These are phyloP conservation scores for Isatis lusitanica DNA, from an alignment of 441 rosid species.

Conservation along the genomic window DNA sequence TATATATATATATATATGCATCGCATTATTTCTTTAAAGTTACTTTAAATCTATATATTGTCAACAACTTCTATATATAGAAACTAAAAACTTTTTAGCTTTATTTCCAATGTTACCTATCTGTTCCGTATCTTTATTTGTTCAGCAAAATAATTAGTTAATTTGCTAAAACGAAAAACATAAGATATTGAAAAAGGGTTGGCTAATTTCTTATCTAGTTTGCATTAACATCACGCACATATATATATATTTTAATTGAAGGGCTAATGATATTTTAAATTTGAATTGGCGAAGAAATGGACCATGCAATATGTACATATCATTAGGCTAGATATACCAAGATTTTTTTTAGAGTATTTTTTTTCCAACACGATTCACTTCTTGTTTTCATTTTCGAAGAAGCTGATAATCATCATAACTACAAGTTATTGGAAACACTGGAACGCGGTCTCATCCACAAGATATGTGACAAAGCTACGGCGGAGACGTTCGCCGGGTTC, in stretches of 20 bases:
- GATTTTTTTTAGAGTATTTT: background rate
- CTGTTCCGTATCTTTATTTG: too few species aligned
- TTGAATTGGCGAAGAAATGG: background rate
- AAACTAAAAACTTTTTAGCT: too few species aligned
- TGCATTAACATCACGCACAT: too few species aligned
- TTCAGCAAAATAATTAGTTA: too few species aligned
- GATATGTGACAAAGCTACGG: constrained; percentile 48
- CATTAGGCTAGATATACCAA: background rate
- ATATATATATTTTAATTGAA: background rate
- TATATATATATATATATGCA: background rate
- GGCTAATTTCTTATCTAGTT: too few species aligned
- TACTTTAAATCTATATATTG: too few species aligned
- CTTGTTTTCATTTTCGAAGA: background rate
- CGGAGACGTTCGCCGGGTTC: constrained; percentile 36
- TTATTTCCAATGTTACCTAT: too few species aligned
- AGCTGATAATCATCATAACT: constrained; percentile 23
- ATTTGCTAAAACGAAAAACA: too few species aligned
- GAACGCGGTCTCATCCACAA: constrained; percentile 45
- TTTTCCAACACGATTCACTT: background rate
- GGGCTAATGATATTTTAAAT: background rate
- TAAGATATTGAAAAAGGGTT: too few species aligned
- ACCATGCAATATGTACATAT: background rate
- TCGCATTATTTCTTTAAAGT: too few species aligned
- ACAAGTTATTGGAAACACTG: constrained; percentile 22
- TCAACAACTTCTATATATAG: too few species aligned